Base-by-base conservation (phyloP, 2,329 filamentous ascomycete species). In the Trichophyton schoenleinii region DNA sequence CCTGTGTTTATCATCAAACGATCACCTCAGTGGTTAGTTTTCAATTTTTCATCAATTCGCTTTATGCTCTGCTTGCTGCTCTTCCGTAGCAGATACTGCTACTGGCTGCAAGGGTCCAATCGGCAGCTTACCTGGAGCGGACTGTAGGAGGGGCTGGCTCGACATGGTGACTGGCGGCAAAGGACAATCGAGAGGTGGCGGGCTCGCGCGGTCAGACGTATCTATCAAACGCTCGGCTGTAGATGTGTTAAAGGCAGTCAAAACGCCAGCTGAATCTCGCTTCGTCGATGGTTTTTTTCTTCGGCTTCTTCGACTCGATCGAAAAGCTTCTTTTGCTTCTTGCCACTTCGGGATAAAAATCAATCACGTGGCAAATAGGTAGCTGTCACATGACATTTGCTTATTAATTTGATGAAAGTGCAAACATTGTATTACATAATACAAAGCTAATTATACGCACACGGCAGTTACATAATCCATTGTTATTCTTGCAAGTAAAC, bases 141-240 rank as follows among this genome's bases (percentile, higher is more conserved):
- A 92, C 74, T 96, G 91, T 68, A 99, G 89, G 63, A 99, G 88
- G 71, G 94, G 94, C 78, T 96, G 92, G 74, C 87, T 91, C 66
- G 94, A 99, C 94, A 99, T 97, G 71, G 66, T 81, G 73, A 44
- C 7, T n/a, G 41, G n/a, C n/a, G 41, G 41, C 41, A 18, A 44
- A n/a, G 22, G 20, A 4, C 18, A 25, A 25, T 20, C 20, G 22
- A 7, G 8, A 2, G 18, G 7, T 8, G 13, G 46, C 20, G 3
- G 7, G 22, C 28, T 8, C 18, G n/a, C 13, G 15, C 28, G 31
- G n/a, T 31, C 31, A 25, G 11, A 28, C 22, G 25, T 53, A 53
- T 52, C 18, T 52, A 5, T 52, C 46, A 8, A 38, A 38, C 9
- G 11, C 34, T 38, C 34, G 34, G 34, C 34, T 38, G 9, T 13